Percentiles rank a stretch among this genome's conserved stretches.
These are phyloP conservation scores for Aspergillus bertholletiae DNA, from an alignment of 495 filamentous ascomycete genomes.

Conservation along the genomic window DNA sequence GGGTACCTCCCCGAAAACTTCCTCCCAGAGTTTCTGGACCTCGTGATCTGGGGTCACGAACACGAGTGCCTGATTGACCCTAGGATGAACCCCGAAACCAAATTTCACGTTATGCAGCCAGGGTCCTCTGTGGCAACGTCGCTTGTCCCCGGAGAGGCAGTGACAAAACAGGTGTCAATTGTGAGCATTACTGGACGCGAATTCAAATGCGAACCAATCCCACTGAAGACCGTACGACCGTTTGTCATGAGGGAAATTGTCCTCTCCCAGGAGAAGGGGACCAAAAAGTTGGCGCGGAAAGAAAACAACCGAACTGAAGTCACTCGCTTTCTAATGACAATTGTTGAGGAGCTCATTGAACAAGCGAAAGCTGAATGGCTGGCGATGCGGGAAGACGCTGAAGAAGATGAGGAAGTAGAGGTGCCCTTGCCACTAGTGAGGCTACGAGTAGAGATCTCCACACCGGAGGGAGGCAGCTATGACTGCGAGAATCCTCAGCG, in stretches of 20 bases:
- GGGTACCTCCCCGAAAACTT: constrained; percentile 92
- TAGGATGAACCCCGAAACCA: constrained; percentile 72
- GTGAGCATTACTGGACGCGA: constrained; percentile 78
- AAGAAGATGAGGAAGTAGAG: constrained; percentile 50
- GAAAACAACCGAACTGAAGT: constrained; percentile 79
- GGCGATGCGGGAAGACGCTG: constrained; percentile 57
- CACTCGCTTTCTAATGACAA: constrained; percentile 66
- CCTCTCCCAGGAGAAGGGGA: constrained; percentile 68
- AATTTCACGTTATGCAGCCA: constrained; percentile 95
- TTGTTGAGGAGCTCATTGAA: constrained; percentile 82
- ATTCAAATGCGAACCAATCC: constrained; percentile 76
- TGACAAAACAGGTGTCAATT: constrained; percentile 85
- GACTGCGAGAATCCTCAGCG: constrained; percentile 95
- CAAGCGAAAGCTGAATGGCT: constrained; percentile 81
- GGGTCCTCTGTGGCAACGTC: constrained; percentile 96
- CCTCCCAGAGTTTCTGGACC: constrained; percentile 84
- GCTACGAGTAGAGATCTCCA: constrained; percentile 85
- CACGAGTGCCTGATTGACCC: constrained; percentile 95
- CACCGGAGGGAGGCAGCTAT: constrained; percentile 80
- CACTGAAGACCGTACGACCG: constrained; percentile 83
- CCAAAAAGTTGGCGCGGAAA: constrained; percentile 72
- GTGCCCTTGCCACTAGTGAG: constrained; percentile 79
- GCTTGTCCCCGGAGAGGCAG: constrained; percentile 83
- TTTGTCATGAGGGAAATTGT: constrained; percentile 85
- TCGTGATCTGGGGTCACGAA: constrained; percentile 96